Percentiles rank a stretch among this genome's conserved stretches.
Evolutionary conservation across 257 asterid genomes (phyloP).

Genomic region (Cynanchum wilfordii): DNA sequence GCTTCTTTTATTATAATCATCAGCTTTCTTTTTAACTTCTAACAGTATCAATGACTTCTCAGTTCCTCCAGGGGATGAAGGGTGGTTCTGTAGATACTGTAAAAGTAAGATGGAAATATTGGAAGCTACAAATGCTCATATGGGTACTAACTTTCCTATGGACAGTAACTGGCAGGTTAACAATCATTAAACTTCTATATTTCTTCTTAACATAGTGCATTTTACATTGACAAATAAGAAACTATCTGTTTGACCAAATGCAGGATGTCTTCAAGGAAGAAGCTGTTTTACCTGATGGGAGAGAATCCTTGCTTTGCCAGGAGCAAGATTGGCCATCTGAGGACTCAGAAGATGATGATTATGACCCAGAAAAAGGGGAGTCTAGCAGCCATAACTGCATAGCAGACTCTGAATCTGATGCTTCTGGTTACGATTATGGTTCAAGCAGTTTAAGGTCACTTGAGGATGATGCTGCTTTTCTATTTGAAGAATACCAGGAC

Average conservation of each 20-base stretch:
- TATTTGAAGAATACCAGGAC: conserved; percentile 27
- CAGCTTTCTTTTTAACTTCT: conserved; percentile 13
- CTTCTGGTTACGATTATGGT: conserved; percentile 41
- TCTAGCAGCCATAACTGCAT: conserved; percentile 37
- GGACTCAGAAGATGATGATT: conserved; percentile 91
- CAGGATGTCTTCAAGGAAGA: conserved; percentile 94
- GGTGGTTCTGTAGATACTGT: conserved; percentile 97
- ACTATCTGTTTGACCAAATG: conserved; percentile 18
- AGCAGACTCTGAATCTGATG: conserved; percentile 45
- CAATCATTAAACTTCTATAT: conserved; percentile 12
- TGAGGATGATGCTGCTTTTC: conserved; percentile 52
- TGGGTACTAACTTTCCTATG: conserved; percentile 78
- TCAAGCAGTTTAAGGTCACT: conserved; percentile 69
- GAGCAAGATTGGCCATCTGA: conserved; percentile 96
- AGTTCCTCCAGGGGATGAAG: conserved; percentile 95
- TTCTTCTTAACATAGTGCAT: conserved; percentile 7
- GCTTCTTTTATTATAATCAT: neutral
- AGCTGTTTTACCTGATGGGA: conserved; percentile 68
- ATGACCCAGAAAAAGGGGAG: conserved; percentile 66
- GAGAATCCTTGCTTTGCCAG: conserved; percentile 41
- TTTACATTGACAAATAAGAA: conserved; percentile 18
- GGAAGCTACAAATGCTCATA: conserved; percentile 93
- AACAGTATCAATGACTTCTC: conserved; percentile 30
- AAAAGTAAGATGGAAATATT: conserved; percentile 82
- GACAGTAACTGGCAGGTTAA: conserved; percentile 86